Conservation (phyloP, 2,329 filamentous ascomycete species). For the Colletotrichum orchidophilum region DNA sequence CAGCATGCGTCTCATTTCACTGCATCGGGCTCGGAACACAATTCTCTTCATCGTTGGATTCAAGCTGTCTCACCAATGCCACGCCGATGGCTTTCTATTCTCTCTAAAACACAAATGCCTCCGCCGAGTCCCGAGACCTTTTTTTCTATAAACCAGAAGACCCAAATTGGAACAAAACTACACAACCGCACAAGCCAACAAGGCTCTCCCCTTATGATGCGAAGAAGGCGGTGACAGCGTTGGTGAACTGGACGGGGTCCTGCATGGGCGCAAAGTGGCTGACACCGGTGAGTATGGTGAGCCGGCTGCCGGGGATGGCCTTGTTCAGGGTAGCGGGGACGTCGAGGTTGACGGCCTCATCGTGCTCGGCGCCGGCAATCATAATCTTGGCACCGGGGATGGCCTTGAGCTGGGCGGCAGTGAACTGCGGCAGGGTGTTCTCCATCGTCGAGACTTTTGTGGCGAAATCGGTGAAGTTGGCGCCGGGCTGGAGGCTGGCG, state of each 20-base stretch:
- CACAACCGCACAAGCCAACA: background rate
- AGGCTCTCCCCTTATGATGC: slow-evolving; percentile 4
- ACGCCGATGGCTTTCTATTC: background rate
- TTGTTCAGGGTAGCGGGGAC: slow-evolving; percentile 46
- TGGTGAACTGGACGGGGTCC: slow-evolving; percentile 47
- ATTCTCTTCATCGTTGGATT: background rate
- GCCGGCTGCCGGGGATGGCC: slow-evolving; percentile 48
- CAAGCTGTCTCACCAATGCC: background rate
- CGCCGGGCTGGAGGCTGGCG: slow-evolving; percentile 44
- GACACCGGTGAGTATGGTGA: slow-evolving; percentile 47
- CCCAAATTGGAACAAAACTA: too few species aligned
- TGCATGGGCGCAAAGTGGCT: slow-evolving; percentile 55
- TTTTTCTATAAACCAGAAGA: background rate
- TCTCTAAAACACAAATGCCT: background rate
- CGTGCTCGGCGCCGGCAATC: slow-evolving; percentile 43
- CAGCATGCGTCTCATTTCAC: background rate
- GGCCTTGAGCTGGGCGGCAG: slow-evolving; percentile 39
- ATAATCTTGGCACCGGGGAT: slow-evolving; percentile 43
- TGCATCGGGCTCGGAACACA: too few species aligned
- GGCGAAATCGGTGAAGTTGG: slow-evolving; percentile 48
- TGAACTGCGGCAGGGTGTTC: slow-evolving; percentile 45
- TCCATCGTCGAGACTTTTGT: slow-evolving; percentile 49
- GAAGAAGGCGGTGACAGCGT: slow-evolving; percentile 43
- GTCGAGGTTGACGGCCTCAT: slow-evolving; percentile 51
- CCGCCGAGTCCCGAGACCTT: background rate